Conservation (phyloP, 2,329 filamentous ascomycete genomes). For the Cordyceps militaris region DNA sequence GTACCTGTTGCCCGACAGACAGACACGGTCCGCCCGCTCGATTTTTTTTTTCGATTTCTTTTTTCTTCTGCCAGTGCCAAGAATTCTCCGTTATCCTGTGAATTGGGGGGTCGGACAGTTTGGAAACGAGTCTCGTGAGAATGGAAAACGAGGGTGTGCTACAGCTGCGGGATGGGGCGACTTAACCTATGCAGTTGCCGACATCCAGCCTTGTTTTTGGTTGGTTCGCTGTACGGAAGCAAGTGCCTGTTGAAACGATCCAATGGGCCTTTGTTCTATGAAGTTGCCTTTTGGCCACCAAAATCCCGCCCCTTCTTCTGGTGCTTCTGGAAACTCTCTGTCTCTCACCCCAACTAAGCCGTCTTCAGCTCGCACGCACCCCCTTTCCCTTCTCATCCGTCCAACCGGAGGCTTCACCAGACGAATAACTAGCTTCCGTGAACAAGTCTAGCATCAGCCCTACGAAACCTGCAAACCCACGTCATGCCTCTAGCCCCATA, state of each 20-base stretch:
- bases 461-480: conserved; percentile 7
- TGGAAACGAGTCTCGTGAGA: background rate
- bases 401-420: conserved; percentile 10
- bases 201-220: background rate
- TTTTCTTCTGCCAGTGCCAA: background rate
- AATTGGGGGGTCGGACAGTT: background rate
- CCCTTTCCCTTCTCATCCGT: background rate
- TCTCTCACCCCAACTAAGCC: background rate
- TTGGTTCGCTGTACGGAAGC: background rate
- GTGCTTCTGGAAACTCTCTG: background rate
- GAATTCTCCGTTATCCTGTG: background rate
- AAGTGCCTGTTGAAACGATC: background rate
- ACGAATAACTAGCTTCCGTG: background rate
- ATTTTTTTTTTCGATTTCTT: too few relatives aligned
- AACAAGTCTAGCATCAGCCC: conserved; percentile 8
- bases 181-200: background rate
- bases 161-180: too few relatives aligned
- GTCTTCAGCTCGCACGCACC: background rate
- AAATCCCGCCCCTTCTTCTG: background rate
- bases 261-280: background rate
- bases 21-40: background rate
- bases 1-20: background rate
- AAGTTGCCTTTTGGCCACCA: background rate
- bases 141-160: background rate
- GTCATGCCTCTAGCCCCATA: background rate